Percentiles rank a stretch among this genome's conserved stretches.
These are phyloP conservation scores for Veloboletus limbatus DNA, from an alignment of 1,284 basidiomycete genomes.

Conservation along the genomic window DNA sequence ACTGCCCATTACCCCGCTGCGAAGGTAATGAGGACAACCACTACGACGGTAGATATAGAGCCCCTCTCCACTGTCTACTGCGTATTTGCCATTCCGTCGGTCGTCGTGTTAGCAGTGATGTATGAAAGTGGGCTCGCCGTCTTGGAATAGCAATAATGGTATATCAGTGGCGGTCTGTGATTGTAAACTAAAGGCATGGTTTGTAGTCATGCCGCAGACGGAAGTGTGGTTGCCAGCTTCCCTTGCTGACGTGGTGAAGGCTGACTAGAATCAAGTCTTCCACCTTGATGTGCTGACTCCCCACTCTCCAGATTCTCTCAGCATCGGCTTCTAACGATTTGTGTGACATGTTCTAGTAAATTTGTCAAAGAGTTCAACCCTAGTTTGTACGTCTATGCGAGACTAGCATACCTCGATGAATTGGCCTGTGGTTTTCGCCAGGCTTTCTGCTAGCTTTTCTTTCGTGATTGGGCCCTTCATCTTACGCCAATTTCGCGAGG, in stretches of 20 bases:
- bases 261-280: constrained; percentile 67
- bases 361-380: neutral
- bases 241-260: constrained; percentile 72
- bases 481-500: constrained; percentile 67
- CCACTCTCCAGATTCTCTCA: constrained; percentile 55
- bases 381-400: neutral
- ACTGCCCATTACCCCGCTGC: too few species aligned
- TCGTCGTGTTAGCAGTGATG: too few species aligned
- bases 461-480: constrained; percentile 64
- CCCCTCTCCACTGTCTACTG: too few species aligned
- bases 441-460: constrained; percentile 56
- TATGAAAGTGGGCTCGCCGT: too few species aligned
- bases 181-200: neutral
- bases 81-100: too few species aligned
- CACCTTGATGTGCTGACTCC: constrained; percentile 48
- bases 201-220: constrained; percentile 36
- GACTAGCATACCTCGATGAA: constrained; percentile 46
- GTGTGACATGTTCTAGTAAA: constrained; percentile 30
- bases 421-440: constrained; percentile 54
- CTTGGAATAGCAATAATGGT: too few species aligned
- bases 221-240: constrained; percentile 73
- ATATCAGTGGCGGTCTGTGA: too few species aligned
- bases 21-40: too few species aligned
- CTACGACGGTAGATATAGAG: too few species aligned
- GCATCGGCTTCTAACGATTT: constrained; percentile 32